Evolutionary conservation across 306 rosid genomes (phyloP), one percentile per base, ranked within the genome.

Genomic region (Castanea sativa): DNA sequence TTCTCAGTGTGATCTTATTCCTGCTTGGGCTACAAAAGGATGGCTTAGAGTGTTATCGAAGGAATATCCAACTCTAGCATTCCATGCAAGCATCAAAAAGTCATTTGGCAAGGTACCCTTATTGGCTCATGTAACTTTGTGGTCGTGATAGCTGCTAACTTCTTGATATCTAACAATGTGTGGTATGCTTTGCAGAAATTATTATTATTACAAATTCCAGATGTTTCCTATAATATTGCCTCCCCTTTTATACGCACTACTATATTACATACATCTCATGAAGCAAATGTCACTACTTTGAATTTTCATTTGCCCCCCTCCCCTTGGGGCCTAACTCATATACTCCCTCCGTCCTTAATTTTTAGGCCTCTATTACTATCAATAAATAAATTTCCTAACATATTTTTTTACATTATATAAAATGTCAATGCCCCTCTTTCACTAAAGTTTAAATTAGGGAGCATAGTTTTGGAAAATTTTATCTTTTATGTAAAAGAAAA

Each of bases 21-120:
- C 99, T 63, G 93, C 97, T 41, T 93, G 98, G 99, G 98, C 92
- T 59, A 93, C 97, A 19, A 91, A 91, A 83, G 94, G 92, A 41
- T 95, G 99, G 99, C 95, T 92, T 71, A 93, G 94, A 79, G 91
- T 86, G 72, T 82, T 95, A 87, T 92, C 97, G 0, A 88, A 85
- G 65, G 98, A 92, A 74, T 95, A 80, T 85, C 98, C 99, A 68
- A 90, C 98, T 77, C 89, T 95, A 43, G 99, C 99, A 65, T 95
- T 95, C 86, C 99, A 95, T 78, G 97, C 97, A 55, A 93, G 97
- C 85, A 85, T 93, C 77, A 95, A 93, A 83, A 95, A 93, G 85
- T 93, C 98, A 76, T 95, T 95, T 81, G 98, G 99, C 82, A 95
- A 95, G 95, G 98, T 95, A 88, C 23, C 21, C 71, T 60, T 32